Conservation (phyloP, 148 eudicot genomes). For the Linanthus parryae region DNA sequence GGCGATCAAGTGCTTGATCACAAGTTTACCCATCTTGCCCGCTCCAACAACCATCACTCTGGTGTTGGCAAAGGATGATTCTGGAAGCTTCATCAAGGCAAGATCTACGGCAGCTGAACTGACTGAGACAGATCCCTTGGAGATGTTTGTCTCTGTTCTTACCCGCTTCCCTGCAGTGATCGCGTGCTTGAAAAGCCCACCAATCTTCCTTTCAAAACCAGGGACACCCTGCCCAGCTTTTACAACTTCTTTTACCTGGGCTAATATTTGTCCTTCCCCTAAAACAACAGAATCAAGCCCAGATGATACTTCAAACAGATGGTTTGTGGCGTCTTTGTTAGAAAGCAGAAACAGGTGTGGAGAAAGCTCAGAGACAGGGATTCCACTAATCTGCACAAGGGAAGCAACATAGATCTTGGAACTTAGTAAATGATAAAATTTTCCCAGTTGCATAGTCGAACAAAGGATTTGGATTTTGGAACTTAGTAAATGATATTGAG, state of each 20-base stretch:
- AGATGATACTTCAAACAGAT: constrained; percentile 48
- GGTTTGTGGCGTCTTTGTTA: constrained; percentile 35
- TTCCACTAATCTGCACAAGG: constrained; percentile 35
- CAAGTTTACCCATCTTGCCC: constrained; percentile 58
- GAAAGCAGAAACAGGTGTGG: constrained; percentile 38
- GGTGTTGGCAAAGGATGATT: constrained; percentile 21
- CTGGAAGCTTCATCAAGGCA: constrained; percentile 34
- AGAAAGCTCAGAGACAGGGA: constrained; percentile 38
- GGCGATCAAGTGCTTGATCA: constrained; percentile 44
- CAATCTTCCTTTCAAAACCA: constrained; percentile 45
- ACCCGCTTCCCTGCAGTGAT: constrained; percentile 51
- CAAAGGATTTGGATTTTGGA: no score
- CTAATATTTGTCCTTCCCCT: constrained; percentile 56
- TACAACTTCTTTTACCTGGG: constrained; percentile 49
- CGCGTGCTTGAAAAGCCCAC: constrained; percentile 46
- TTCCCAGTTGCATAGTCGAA: no score
- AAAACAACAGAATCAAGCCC: constrained; percentile 53
- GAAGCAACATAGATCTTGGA: no score
- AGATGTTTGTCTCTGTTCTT: constrained; percentile 42
- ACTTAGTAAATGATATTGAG: no score
- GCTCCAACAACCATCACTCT: constrained; percentile 53
- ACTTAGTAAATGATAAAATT: no score
- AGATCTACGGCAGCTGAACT: constrained; percentile 59
- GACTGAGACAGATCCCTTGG: constrained; percentile 50
- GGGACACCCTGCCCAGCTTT: constrained; percentile 35